Base-by-base conservation (phyloP, 2,329 filamentous ascomycete genomes). In the Ilyonectria destructans region DNA sequence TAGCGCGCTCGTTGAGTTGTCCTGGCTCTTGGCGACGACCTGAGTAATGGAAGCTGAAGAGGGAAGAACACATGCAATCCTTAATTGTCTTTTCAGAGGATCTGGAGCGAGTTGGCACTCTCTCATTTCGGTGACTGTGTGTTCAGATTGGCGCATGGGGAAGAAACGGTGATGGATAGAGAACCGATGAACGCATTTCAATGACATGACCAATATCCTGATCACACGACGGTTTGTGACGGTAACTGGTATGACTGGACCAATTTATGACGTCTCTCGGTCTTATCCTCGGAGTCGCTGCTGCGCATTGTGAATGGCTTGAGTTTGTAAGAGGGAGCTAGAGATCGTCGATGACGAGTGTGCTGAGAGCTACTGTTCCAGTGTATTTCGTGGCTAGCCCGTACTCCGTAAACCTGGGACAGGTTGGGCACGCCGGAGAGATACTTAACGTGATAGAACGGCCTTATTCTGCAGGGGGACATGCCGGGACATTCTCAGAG, bases 181-280 rank as follows among this genome's bases (percentile, higher is more conserved):
- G 48, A 49, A 23, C 45, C 51, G 45, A 65, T 52, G n/a, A 40
- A 23, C 33, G 23, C 49, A 26, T 45, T 62, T 37, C 33, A 51
- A 52, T 62, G 52, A 58, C 35, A 46, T 23, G 23, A 46, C 31
- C 37, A 55, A 65, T 40, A 55, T 26, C 46, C 48, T 13, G 19
- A 37, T 37, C 52, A 62, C 33, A 37, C 51, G 26, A 52, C 46
- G 51, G 52, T 45, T 58, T 61, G 35, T 52, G 46, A 58, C 21
- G 35, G n/a, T 31, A 15, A 13, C 26, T 9, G 13, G 63, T 58
- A 35, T 46, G 23, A 48, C 51, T 46, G 46, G 37, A 19, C 35
- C 54, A 46, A 61, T 52, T 52, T 52, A 57, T 61, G 63, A 57
- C 51, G 63, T 61, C 49, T 56, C 48, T 19, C 15, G 45, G 17